phyloP scores from a whole-genome alignment of 371 early-diverging fungal genomes.

The Lichtheimia ornata region DNA sequence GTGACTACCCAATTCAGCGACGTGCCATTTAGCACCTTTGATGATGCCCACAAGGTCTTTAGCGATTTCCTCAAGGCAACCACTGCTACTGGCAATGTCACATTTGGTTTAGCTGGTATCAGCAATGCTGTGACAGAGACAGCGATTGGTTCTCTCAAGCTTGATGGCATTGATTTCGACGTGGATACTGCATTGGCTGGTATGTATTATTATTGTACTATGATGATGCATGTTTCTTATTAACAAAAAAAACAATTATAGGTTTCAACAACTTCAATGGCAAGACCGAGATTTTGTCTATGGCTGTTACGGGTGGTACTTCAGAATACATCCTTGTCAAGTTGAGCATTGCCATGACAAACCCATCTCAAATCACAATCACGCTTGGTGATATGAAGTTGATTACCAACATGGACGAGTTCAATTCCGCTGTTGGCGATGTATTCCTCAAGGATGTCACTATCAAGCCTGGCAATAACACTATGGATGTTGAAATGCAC shows the following conservation, averaged over 20 bases:
- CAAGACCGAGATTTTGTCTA: conserved; percentile 36
- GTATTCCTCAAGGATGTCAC: conserved; percentile 29
- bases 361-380: conserved; percentile 54
- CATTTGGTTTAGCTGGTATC: conserved; percentile 48
- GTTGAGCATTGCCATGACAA: conserved; percentile 44
- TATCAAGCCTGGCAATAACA: conserved; percentile 30
- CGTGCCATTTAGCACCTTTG: conserved; percentile 41
- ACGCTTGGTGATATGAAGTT: conserved; percentile 44
- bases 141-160: conserved; percentile 47
- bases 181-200: conserved; percentile 48
- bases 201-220: conserved; percentile 25
- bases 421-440: conserved; percentile 17
- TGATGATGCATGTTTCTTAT: background rate
- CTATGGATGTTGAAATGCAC: conserved; percentile 27
- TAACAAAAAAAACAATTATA: background rate
- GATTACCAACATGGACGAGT: conserved; percentile 23
- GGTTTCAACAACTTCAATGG: conserved; percentile 41
- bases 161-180: conserved; percentile 42
- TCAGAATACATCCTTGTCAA: conserved; percentile 39
- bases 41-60: conserved; percentile 31
- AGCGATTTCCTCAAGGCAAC: conserved; percentile 45
- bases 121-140: conserved; percentile 50
- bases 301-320: conserved; percentile 49
- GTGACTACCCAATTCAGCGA: conserved; percentile 40
- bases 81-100: conserved; percentile 30